Evolutionary conservation across 352 stramenopile species (phyloP).

Genomic region (Bremia lactucae): DNA sequence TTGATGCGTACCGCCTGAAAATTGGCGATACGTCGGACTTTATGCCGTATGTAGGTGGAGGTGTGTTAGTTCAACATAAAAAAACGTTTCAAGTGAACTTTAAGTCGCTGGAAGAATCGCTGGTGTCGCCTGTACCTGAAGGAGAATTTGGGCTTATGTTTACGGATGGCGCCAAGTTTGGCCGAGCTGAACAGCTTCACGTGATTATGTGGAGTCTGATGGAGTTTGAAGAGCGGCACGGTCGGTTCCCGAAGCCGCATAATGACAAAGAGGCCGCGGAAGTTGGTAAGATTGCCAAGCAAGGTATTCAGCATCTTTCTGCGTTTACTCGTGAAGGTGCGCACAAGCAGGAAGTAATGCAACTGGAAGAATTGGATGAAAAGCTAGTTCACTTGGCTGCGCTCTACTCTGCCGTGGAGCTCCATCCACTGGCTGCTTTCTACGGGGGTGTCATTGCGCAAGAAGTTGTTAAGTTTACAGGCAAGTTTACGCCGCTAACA

Average conservation of each 20-base stretch:
- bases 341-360: slow-evolving; percentile 39
- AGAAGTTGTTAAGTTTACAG: slow-evolving; percentile 84
- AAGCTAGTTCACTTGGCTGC: slow-evolving; percentile 46
- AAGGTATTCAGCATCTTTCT: slow-evolving; percentile 55
- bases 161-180: slow-evolving; percentile 80
- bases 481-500: slow-evolving; percentile 78
- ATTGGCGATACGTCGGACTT: slow-evolving; percentile 78
- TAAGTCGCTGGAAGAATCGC: slow-evolving; percentile 61
- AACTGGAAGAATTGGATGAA: slow-evolving; percentile 65
- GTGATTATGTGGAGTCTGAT: slow-evolving; percentile 65
- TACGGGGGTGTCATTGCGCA: slow-evolving; percentile 75
- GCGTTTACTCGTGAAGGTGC: slow-evolving; percentile 34
- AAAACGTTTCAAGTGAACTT: slow-evolving; percentile 70
- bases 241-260: slow-evolving; percentile 49
- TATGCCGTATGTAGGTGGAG: slow-evolving; percentile 67
- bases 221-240: slow-evolving; percentile 67
- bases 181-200: slow-evolving; percentile 74
- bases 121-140: slow-evolving; percentile 51
- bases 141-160: slow-evolving; percentile 79
- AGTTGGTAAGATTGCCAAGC: slow-evolving; percentile 56
- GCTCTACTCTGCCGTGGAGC: slow-evolving; percentile 47
- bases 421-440: slow-evolving; percentile 76
- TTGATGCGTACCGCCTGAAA: slow-evolving; percentile 73
- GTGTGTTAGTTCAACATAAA: slow-evolving; percentile 76
- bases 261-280: slow-evolving; percentile 51